Evolutionary conservation across 371 early-diverging fungal species (phyloP), one percentile per base, ranked within the genome.

Genomic region (Basidiobolus meristosporus): DNA sequence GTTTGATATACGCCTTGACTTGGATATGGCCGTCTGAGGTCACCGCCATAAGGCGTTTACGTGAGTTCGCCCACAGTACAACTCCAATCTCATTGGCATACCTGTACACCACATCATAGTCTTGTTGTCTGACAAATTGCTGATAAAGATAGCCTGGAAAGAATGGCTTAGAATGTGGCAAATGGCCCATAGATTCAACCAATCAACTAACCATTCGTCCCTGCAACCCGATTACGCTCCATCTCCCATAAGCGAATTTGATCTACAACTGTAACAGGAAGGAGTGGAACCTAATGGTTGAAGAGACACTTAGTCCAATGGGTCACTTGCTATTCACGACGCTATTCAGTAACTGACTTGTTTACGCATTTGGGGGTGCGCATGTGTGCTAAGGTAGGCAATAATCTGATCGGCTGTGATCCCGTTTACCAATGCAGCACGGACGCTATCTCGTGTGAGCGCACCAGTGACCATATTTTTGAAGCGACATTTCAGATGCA

Each of bases 191-290:
- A n/a, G n/a, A 43, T 21, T 12, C 14, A 18, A 20, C 42, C 35
- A 32, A 34, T 28, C 3, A 31, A 26, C 45, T 45, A 50, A 63
- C 68, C 60, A 51, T 56, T 35, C 10, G 53, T 57, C 3, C 73
- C 63, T 7, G 63, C 58, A 17, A 98, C 60, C 20, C 98, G 66
- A 46, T 97, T 87, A 47, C 84, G 70, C 54, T 98, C 98, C 59
- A 82, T 74, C 56, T 98, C 98, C 98, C 98, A 98, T 42, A 98
- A 57, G 26, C 81, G 64, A 22, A 98, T 84, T 59, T 99, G 99
- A 61, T 96, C 98, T 0, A 88, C 70, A 2, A 99, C 90, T 1
- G 93, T 91, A 10, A 77, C 47, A 0, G 98, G 97, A 34, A 98
- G 49, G n/a, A 88, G 59, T 0, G 90, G 89, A 2, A 58, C 56